These are phyloP conservation scores for Linaria vulgaris DNA, from an alignment of 257 asterid species.

Conservation along the genomic window DNA sequence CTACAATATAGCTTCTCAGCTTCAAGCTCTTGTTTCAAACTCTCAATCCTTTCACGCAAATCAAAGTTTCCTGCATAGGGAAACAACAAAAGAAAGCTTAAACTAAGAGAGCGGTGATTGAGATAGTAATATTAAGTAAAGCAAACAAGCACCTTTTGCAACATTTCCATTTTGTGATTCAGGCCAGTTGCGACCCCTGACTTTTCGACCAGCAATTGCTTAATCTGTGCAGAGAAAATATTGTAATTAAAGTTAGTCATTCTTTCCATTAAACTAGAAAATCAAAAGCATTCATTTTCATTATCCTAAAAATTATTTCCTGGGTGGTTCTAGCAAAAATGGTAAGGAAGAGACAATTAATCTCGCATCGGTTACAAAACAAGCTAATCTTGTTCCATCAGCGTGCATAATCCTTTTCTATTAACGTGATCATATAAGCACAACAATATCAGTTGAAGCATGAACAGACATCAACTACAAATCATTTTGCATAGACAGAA, in stretches of 20 bases:
- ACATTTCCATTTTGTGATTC: slow-evolving; percentile 49
- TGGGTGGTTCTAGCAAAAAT: no score
- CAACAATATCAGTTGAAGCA: not conserved
- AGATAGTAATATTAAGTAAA: not conserved
- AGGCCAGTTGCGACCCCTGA: slow-evolving; percentile 26
- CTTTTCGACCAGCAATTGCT: slow-evolving; percentile 36
- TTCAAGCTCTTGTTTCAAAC: slow-evolving; percentile 85
- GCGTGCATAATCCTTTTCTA: no score
- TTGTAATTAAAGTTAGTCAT: slow-evolving; percentile 12
- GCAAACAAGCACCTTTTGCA: slow-evolving; percentile 62
- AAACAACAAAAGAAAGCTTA: slow-evolving; percentile 2
- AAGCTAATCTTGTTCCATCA: no score
- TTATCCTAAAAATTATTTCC: no score
- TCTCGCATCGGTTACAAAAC: no score
- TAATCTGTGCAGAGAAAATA: slow-evolving; percentile 38
- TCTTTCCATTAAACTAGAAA: no score
- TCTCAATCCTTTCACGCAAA: slow-evolving; percentile 71
- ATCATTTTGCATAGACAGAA: not conserved
- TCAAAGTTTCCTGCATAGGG: slow-evolving; percentile 71
- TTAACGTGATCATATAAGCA: no score
- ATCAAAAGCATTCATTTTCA: no score
- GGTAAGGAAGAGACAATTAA: no score
- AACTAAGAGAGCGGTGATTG: not conserved
- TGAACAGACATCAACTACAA: not conserved
- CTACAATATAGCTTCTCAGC: slow-evolving; percentile 69